Evolutionary conservation across 805 yeast species (phyloP).

Genomic region (Candida khao-thaluensis): DNA sequence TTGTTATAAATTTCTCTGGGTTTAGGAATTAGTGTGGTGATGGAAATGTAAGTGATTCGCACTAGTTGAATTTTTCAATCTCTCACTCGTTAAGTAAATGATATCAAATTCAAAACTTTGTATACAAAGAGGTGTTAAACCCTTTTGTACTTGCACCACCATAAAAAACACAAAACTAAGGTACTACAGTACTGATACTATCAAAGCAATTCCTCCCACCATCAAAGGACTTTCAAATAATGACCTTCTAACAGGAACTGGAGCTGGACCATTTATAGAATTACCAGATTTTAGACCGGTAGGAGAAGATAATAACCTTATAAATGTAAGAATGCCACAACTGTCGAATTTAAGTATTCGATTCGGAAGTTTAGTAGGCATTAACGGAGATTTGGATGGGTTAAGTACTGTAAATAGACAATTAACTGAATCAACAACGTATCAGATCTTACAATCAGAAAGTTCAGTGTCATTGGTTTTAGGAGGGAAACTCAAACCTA

Average conservation of each 20-base stretch:
- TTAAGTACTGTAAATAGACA: constrained; percentile 12
- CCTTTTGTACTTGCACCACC: too few relatives aligned
- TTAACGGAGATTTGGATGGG: constrained; percentile 37
- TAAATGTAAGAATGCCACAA: constrained; percentile 46
- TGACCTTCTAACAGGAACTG: constrained; percentile 36
- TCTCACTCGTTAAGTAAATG: too few relatives aligned
- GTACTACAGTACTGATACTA: too few relatives aligned
- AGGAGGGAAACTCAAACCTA: constrained; percentile 27
- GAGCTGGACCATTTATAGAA: constrained; percentile 47
- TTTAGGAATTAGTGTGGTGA: too few relatives aligned
- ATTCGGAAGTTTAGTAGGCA: constrained; percentile 39
- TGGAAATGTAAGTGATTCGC: too few relatives aligned
- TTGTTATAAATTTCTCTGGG: too few relatives aligned
- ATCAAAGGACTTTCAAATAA: constrained; percentile 11
- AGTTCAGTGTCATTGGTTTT: constrained; percentile 22
- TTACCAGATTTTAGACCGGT: constrained; percentile 42
- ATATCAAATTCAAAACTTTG: too few relatives aligned
- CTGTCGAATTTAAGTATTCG: constrained; percentile 20
- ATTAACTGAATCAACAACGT: constrained; percentile 15
- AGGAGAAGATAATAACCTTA: constrained; percentile 37
- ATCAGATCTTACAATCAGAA: constrained; percentile 15
- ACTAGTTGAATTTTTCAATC: too few relatives aligned
- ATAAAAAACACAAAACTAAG: too few relatives aligned
- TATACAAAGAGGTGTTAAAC: too few relatives aligned
- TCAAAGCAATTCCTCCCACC: too few relatives aligned